A percentile compares a stretch with the other conserved stretches of the same genome.
These are phyloP conservation scores for Annulohypoxylon bovei DNA, from an alignment of 495 filamentous ascomycete species.

Conservation along the genomic window DNA sequence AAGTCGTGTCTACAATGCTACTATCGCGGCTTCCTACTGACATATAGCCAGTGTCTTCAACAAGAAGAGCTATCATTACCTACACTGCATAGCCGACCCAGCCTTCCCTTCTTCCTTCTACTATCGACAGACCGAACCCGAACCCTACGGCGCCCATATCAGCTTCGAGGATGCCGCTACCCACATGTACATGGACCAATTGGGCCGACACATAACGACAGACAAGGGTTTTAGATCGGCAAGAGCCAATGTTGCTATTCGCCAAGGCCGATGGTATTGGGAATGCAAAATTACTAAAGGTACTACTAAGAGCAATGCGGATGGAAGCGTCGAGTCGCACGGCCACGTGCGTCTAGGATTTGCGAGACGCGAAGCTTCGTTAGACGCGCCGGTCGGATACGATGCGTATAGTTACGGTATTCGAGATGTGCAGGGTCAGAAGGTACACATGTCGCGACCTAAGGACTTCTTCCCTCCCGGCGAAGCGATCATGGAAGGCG, in stretches of 20 bases:
- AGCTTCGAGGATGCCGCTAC: slow-evolving; percentile 91
- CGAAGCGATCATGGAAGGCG: slow-evolving; percentile 79
- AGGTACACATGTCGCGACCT: slow-evolving; percentile 91
- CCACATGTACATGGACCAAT: slow-evolving; percentile 73
- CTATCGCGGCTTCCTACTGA: slow-evolving; percentile 51
- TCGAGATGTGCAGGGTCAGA: slow-evolving; percentile 87
- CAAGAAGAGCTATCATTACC: slow-evolving; percentile 91
- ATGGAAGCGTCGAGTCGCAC: slow-evolving; percentile 53
- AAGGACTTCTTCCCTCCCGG: slow-evolving; percentile 83
- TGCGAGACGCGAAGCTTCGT: slow-evolving; percentile 86
- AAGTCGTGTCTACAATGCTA: slow-evolving; percentile 53
- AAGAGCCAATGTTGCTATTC: slow-evolving; percentile 86
- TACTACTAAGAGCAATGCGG: slow-evolving; percentile 53
- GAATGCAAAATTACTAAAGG: slow-evolving; percentile 87
- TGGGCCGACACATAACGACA: slow-evolving; percentile 71
- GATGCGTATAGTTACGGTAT: slow-evolving; percentile 97
- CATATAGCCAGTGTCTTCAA: slow-evolving; percentile 75
- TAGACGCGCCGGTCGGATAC: slow-evolving; percentile 93
- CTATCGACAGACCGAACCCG: slow-evolving; percentile 86
- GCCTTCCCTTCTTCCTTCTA: slow-evolving; percentile 86
- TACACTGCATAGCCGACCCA: slow-evolving; percentile 88
- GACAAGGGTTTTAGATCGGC: slow-evolving; percentile 86
- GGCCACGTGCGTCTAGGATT: slow-evolving; percentile 92
- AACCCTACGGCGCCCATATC: slow-evolving; percentile 81
- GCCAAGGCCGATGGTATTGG: slow-evolving; percentile 94